These are phyloP conservation scores for Chlamydomonas sp. DNA, from an alignment of 139 green algal genomes.

Conservation along the genomic window DNA sequence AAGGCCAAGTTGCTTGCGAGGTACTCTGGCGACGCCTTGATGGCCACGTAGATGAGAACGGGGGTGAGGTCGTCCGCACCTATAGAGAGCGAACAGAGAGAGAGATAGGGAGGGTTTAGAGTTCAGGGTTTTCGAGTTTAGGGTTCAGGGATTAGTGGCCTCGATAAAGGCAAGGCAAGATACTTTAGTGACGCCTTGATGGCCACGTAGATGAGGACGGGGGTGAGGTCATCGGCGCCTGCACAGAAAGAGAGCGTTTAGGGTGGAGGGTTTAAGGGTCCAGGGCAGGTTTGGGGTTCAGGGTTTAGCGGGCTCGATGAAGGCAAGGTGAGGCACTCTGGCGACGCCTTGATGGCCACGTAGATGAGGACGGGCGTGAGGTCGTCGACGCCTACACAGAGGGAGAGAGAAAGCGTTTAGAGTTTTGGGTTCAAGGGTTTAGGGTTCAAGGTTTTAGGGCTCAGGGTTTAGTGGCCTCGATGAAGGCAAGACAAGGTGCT, in stretches of 20 bases:
- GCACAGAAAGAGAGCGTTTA: no score
- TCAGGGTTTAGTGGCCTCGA: not conserved
- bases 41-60: slow-evolving; percentile 81
- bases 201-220: slow-evolving; percentile 81
- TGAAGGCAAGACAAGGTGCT: not conserved
- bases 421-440: no score
- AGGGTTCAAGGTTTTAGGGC: not conserved
- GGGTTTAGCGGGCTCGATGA: slow-evolving; percentile 38
- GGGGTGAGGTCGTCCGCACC: slow-evolving; percentile 91
- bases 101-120: no score
- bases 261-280: no score
- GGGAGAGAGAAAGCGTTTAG: no score
- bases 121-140: not conserved
- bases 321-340: slow-evolving; percentile 50
- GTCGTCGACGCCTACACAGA: slow-evolving; percentile 72
- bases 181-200: slow-evolving; percentile 40
- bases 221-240: slow-evolving; percentile 87
- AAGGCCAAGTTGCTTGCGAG: slow-evolving; percentile 50
- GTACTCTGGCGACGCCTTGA: slow-evolving; percentile 59
- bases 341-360: slow-evolving; percentile 64
- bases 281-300: no score
- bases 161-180: not conserved
- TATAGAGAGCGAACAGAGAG: no score
- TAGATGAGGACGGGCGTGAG: slow-evolving; percentile 92
- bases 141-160: not conserved